Percentiles rank a stretch among this genome's conserved stretches.
These are phyloP conservation scores for Babesia caballi DNA, from an alignment of 169 alveolate species.

Conservation along the genomic window DNA sequence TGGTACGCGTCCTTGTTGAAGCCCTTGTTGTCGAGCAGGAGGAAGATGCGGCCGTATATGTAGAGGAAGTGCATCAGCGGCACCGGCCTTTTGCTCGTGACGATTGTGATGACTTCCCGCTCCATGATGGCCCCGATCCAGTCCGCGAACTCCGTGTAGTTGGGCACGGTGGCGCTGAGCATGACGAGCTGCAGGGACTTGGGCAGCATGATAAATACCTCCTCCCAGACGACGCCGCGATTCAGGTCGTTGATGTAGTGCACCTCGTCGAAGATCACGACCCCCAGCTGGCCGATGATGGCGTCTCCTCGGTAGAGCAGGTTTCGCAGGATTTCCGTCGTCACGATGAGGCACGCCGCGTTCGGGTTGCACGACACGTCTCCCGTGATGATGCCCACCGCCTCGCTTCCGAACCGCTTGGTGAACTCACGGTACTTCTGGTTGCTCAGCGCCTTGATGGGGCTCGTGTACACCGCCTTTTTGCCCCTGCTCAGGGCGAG, in stretches of 20 bases:
- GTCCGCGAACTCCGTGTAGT: constrained; percentile 96
- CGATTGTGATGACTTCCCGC: constrained; percentile 90
- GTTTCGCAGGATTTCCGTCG: constrained; percentile 96
- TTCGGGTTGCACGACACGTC: constrained; percentile 94
- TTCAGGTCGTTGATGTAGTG: constrained; percentile 96
- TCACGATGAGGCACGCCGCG: constrained; percentile 95
- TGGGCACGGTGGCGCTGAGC: constrained; percentile 98
- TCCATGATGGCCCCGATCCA: constrained; percentile 95
- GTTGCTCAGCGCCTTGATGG: constrained; percentile 97
- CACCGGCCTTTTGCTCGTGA: constrained; percentile 92
- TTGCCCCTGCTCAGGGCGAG: constrained; percentile 88
- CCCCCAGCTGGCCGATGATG: constrained; percentile 86
- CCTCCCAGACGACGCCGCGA: constrained; percentile 99
- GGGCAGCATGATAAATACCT: constrained; percentile 92
- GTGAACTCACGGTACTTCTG: constrained; percentile 94
- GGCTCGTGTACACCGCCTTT: constrained; percentile 96
- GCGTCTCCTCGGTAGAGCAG: constrained; percentile 86
- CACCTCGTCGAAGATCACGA: constrained; percentile 98
- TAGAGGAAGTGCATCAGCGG: constrained; percentile 93
- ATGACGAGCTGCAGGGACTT: constrained; percentile 88
- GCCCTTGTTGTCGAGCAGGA: constrained; percentile 49
- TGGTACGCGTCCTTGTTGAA: constrained; percentile 70
- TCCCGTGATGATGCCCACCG: constrained; percentile 97
- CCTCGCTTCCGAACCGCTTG: constrained; percentile 71
- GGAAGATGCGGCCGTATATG: constrained; percentile 56